phyloP scores from a whole-genome alignment of 495 filamentous ascomycete species.

The Tuber indicum region DNA sequence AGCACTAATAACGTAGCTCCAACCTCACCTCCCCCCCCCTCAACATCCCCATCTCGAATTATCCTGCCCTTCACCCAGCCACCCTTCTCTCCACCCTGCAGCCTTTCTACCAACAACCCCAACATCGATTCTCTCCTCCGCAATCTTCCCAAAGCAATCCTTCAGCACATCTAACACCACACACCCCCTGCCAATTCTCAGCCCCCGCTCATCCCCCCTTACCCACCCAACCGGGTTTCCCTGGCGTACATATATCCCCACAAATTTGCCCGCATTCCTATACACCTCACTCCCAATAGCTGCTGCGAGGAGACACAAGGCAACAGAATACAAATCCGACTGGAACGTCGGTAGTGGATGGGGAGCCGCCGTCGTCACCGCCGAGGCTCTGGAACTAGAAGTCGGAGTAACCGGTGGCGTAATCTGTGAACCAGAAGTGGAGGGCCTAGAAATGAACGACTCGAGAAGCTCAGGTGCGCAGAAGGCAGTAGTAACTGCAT shows the following conservation, averaged over 20 bases:
- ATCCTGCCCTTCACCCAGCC: conserved; percentile 26
- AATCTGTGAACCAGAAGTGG: not conserved
- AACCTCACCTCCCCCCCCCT: not conserved
- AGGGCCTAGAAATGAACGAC: conserved; percentile 15
- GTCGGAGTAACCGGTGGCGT: conserved; percentile 13
- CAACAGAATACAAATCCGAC: conserved; percentile 38
- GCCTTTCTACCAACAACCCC: conserved; percentile 32
- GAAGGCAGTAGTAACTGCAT: conserved; percentile 34
- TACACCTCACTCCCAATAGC: conserved; percentile 40
- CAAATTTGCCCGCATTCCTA: conserved; percentile 28
- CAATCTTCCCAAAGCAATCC: conserved; percentile 38
- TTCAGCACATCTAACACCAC: conserved; percentile 24
- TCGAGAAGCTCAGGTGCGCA: conserved; percentile 36
- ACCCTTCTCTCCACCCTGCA: conserved; percentile 26
- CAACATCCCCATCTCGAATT: conserved; percentile 35
- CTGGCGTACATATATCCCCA: conserved; percentile 36
- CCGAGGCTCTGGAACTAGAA: not conserved
- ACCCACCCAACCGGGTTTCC: conserved; percentile 40
- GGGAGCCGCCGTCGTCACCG: not conserved
- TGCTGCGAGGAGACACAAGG: conserved; percentile 33
- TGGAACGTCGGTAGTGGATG: conserved; percentile 30
- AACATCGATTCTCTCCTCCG: conserved; percentile 29
- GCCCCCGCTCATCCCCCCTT: conserved; percentile 26
- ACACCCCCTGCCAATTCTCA: conserved; percentile 23
- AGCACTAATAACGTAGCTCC: conserved; percentile 13